Base-by-base conservation (phyloP, 768 basidiomycete genomes). In the Boletus pseudo-olivaceus region DNA sequence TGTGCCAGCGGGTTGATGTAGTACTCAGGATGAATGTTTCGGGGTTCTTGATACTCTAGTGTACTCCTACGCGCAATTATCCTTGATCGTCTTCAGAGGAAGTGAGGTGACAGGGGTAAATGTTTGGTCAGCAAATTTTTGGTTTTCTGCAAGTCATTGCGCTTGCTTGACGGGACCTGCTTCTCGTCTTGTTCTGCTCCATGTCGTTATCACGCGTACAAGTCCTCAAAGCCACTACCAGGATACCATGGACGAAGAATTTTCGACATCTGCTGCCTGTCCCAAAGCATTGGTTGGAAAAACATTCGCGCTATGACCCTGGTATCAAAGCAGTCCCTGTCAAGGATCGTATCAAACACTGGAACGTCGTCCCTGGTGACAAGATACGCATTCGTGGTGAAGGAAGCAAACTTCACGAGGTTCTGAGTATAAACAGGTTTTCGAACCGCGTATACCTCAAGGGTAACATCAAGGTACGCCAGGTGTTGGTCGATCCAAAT, bases 321-420 rank as follows among this genome's bases (percentile, higher is more conserved):
- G 55, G 51, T 10, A 42, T 74, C 50, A 88, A 87, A 66, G 79
- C 80, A 38, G 83, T 81, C 42, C 76, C 79, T 12, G 78, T 81
- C 11, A 76, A 78, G 53, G 85, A 90, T 62, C 78, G 91, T 44
- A 87, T 93, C 49, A 87, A 90, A 67, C 82, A 82, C 65, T 93
- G 91, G 91, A 93, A 93, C 65, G 80, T 93, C 56, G 85, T 90
- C 33, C 89, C 92, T 6, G 91, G 91, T 7, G 91, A 93, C 73
- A 81, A 79, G 50, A 82, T 93, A 63, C 81, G 86, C 47, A 58
- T 91, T 51, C 78, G 82, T 7, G 87, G 88, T 26, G 85, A 90
- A 68, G 75, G 76, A 56, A 75, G 76, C 27, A 80, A 77, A 15
- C 62, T 91, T 33, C 82, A 83, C 43, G 85, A 91, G 65, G 89